Conservation (phyloP, 2,329 filamentous ascomycete species). For the Albophoma yamanashiensis region DNA sequence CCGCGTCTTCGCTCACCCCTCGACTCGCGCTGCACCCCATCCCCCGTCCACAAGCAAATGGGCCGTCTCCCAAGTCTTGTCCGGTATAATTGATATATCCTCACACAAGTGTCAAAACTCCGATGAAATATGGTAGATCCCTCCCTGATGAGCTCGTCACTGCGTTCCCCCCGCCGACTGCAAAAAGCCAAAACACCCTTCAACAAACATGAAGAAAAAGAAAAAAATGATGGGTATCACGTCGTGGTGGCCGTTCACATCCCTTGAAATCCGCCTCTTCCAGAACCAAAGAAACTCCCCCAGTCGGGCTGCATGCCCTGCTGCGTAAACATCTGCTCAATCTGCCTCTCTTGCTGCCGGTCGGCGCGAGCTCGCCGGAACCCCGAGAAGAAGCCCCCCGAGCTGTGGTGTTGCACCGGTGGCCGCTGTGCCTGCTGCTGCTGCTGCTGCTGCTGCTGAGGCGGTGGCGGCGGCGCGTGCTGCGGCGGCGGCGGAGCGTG, state of each 20-base stretch:
- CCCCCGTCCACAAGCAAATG: neutral
- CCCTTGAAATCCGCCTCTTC: constrained; percentile 30
- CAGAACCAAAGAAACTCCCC: constrained; percentile 34
- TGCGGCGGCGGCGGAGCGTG: constrained; percentile 11
- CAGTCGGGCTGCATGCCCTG: constrained; percentile 34
- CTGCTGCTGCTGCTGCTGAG: neutral
- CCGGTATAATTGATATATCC: neutral
- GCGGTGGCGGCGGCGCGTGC: constrained; percentile 11
- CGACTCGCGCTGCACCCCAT: neutral
- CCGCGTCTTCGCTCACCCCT: neutral
- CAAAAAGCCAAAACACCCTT: neutral
- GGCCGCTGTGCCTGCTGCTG: constrained; percentile 6
- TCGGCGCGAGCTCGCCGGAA: constrained; percentile 13
- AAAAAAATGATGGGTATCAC: constrained; percentile 27
- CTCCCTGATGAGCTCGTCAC: neutral
- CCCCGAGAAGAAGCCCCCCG: constrained; percentile 16
- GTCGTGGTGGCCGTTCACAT: constrained; percentile 23
- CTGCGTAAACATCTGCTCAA: constrained; percentile 40
- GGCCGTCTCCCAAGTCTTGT: neutral
- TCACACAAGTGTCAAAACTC: neutral
- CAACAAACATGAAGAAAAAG: constrained; percentile 14
- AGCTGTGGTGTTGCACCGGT: constrained; percentile 17
- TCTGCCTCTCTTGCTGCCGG: constrained; percentile 25
- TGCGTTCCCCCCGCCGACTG: neutral
- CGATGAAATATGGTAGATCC: neutral